Base-by-base conservation (phyloP, 495 filamentous ascomycete genomes). In the Tuber calosporum region DNA sequence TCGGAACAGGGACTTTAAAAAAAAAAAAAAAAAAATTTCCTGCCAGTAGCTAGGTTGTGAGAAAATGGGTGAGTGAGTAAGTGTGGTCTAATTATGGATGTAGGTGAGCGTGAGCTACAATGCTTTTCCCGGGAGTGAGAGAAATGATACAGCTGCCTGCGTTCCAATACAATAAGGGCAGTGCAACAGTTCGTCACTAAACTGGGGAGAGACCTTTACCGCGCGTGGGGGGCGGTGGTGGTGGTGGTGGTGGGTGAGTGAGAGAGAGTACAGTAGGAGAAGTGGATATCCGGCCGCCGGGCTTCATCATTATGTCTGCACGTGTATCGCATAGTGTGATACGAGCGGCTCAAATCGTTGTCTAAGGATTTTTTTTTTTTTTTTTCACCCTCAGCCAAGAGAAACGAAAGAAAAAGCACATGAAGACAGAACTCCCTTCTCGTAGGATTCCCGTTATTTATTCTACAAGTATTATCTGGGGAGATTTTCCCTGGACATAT, bases 161-260 rank as follows among this genome's bases (percentile, higher is more conserved):
- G 72, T 71, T 76, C 39, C 66, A 73, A 37, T 45, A 36, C 66
- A 74, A 30, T 30, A 74, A 77, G 45, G 75, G 73, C 73, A 72
- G 75, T 77, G 73, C 74, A 68, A 30, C 26, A 42, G n/a, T 40
- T 72, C 69, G 67, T 69, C 71, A 75, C 73, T 73, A 19, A 48
- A 67, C 70, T 67, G 67, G 41, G 48, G 67, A 70, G 43, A 73
- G 69, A 40, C 38, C 48, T 19, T 67, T n/a, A 69, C n/a, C 53
- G 70, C 72, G 72, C n/a, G 73, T 70, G 68, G 38, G 45, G 53
- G 45, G 45, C 19, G 45, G 45, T 13, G 45, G 45, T 45, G 17
- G 19, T 53, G 22, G 68, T 74, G 74, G 68, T n/a, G n/a, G n/a
- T 69, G 73, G 73, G 39, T 66, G n/a, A n/a, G n/a, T n/a, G n/a